These are phyloP conservation scores for Phallus indusiatus DNA, from an alignment of 768 basidiomycete species.

Conservation along the genomic window DNA sequence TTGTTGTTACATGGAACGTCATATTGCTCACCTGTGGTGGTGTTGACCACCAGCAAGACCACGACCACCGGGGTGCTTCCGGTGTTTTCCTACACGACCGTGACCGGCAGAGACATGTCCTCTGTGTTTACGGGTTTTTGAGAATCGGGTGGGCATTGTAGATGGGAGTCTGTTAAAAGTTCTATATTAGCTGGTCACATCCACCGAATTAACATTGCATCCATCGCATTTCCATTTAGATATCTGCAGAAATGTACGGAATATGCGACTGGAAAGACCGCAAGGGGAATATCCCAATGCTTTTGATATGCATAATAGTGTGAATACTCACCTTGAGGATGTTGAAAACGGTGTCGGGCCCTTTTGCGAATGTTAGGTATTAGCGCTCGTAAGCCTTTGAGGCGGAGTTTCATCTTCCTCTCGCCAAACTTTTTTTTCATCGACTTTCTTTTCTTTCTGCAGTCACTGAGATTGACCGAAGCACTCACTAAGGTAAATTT, in stretches of 20 bases:
- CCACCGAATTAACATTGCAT: neutral
- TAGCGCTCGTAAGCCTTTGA: neutral
- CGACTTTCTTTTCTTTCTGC: neutral
- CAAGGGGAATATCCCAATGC: slow-evolving; percentile 7
- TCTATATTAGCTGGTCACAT: slow-evolving; percentile 13
- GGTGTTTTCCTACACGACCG: slow-evolving; percentile 99
- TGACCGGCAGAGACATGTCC: slow-evolving; percentile 99
- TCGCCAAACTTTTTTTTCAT: neutral
- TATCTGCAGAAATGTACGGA: slow-evolving; percentile 22
- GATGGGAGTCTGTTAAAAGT: slow-evolving; percentile 18
- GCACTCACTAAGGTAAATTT: neutral
- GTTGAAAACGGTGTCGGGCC: slow-evolving; percentile 15
- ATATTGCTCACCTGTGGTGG: slow-evolving; percentile 77
- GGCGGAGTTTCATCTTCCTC: neutral
- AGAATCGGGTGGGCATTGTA: slow-evolving; percentile 90
- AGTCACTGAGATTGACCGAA: neutral
- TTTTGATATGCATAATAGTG: slow-evolving; percentile 25
- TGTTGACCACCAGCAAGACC: slow-evolving; percentile 99
- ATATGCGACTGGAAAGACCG: neutral
- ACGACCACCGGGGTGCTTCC: slow-evolving; percentile 99
- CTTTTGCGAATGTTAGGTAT: neutral
- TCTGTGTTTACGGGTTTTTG: slow-evolving; percentile 98
- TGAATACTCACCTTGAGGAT: slow-evolving; percentile 61
- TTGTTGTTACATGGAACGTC: neutral
- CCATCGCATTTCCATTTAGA: slow-evolving; percentile 11